Evolutionary conservation across 352 stramenopile species (phyloP).

Genomic region (Phytophthora fragariaefolia): DNA sequence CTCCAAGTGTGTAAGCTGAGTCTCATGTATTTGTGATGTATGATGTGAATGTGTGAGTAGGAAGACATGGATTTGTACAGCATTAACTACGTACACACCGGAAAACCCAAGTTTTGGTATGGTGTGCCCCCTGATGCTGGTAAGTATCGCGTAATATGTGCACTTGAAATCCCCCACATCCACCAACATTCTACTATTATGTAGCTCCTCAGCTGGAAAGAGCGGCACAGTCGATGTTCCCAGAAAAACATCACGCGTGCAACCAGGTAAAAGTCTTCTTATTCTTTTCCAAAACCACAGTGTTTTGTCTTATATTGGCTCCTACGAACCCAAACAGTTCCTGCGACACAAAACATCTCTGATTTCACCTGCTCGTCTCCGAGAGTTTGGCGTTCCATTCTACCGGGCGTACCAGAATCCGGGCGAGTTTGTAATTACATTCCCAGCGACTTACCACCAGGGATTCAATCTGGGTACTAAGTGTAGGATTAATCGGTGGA

Average conservation of each 20-base stretch:
- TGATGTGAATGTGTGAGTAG: conserved; percentile 30
- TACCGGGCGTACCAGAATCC: conserved; percentile 81
- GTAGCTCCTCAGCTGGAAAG: conserved; percentile 80
- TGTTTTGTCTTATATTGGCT: neutral
- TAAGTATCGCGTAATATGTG: conserved; percentile 14
- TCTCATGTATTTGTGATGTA: neutral
- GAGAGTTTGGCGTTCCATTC: conserved; percentile 86
- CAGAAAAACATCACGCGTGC: conserved; percentile 86
- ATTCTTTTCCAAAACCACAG: neutral
- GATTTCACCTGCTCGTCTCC: conserved; percentile 84
- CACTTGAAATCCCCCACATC: neutral
- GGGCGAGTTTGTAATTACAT: conserved; percentile 94
- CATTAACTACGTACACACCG: conserved; percentile 95
- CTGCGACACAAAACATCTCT: conserved; percentile 94
- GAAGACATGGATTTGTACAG: conserved; percentile 96
- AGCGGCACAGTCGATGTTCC: conserved; percentile 86
- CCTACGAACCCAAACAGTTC: conserved; percentile 61
- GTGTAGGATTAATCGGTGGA: neutral
- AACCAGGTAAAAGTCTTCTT: conserved; percentile 47
- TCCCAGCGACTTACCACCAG: conserved; percentile 89
- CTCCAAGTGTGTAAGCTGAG: conserved; percentile 16
- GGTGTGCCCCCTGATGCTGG: conserved; percentile 77
- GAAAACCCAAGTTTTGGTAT: conserved; percentile 95
- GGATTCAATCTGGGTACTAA: conserved; percentile 89
- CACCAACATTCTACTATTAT: conserved; percentile 9